These are phyloP conservation scores for Ceraceosorus bombacis DNA, from an alignment of 1,284 basidiomycete species.

Conservation along the genomic window DNA sequence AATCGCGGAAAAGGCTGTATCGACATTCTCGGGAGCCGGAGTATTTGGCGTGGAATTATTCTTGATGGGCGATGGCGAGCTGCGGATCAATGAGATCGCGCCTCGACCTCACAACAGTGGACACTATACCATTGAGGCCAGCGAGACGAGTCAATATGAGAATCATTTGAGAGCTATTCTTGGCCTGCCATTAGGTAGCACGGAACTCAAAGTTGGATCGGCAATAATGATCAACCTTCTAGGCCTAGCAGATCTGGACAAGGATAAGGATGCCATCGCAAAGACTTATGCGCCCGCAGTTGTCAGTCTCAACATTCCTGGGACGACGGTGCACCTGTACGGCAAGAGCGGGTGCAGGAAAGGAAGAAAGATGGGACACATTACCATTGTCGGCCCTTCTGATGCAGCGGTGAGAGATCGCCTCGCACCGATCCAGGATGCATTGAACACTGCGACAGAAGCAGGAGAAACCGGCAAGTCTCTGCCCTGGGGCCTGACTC, in stretches of 20 bases:
- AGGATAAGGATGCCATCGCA: slow-evolving; percentile 37
- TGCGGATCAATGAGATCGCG: slow-evolving; percentile 94
- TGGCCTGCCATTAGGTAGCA: slow-evolving; percentile 78
- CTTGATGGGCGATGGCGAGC: slow-evolving; percentile 72
- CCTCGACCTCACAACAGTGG: slow-evolving; percentile 99
- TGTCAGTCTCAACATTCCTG: slow-evolving; percentile 56
- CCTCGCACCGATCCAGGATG: slow-evolving; percentile 28
- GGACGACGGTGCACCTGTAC: slow-evolving; percentile 80
- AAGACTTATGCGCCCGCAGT: slow-evolving; percentile 43
- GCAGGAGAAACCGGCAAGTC: slow-evolving; percentile 24
- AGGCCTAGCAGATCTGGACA: slow-evolving; percentile 41
- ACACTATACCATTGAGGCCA: slow-evolving; percentile 99
- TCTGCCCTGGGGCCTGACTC: slow-evolving; percentile 23
- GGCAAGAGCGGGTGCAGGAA: slow-evolving; percentile 82
- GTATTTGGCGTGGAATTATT: slow-evolving; percentile 99
- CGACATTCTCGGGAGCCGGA: slow-evolving; percentile 74
- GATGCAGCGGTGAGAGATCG: slow-evolving; percentile 68
- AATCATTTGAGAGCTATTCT: slow-evolving; percentile 97
- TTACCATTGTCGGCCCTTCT: slow-evolving; percentile 76
- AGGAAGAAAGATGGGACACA: slow-evolving; percentile 96
- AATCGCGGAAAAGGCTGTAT: slow-evolving; percentile 76
- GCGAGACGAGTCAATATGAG: slow-evolving; percentile 91
- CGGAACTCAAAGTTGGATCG: slow-evolving; percentile 75
- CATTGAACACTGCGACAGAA: slow-evolving; percentile 36
- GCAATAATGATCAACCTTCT: slow-evolving; percentile 93